A percentile compares a stretch with the other conserved stretches of the same genome.
Evolutionary conservation across 2,329 filamentous ascomycete genomes (phyloP).

Genomic region (Pezicula radicicola): DNA sequence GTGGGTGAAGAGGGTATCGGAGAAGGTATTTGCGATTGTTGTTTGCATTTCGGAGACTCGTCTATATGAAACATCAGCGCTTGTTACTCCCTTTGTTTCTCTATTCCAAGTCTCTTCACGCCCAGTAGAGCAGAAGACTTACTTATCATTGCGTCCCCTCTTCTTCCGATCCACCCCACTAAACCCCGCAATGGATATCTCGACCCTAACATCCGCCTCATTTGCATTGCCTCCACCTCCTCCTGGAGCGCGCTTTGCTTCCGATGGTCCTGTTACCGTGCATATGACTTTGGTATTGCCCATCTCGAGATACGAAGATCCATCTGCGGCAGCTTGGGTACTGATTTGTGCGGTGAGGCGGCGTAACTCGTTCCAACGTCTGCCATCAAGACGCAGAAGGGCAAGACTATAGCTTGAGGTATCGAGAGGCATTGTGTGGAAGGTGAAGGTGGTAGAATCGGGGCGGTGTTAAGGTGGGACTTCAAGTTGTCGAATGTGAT

Average conservation of each 20-base stretch:
- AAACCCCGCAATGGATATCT: conserved; percentile 84
- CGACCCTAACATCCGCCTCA: conserved; percentile 71
- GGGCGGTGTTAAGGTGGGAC: background rate
- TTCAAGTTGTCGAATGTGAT: background rate
- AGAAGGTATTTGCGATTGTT: conserved; percentile 74
- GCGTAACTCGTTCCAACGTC: conserved; percentile 96
- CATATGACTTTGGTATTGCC: conserved; percentile 97
- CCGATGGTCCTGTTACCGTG: conserved; percentile 81
- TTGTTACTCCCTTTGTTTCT: background rate
- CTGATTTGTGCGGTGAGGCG: conserved; percentile 85
- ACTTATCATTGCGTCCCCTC: conserved; percentile 76
- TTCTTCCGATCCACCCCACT: conserved; percentile 82
- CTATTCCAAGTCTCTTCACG: background rate
- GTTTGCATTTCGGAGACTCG: conserved; percentile 78
- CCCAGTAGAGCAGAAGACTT: conserved; percentile 27
- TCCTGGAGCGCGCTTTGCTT: conserved; percentile 53
- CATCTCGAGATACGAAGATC: conserved; percentile 92
- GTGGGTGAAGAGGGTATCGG: conserved; percentile 76
- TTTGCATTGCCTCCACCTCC: conserved; percentile 34
- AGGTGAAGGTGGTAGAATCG: background rate
- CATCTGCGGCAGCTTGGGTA: conserved; percentile 89
- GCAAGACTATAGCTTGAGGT: conserved; percentile 88
- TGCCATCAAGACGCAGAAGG: conserved; percentile 76
- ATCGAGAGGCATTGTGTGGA: conserved; percentile 79
- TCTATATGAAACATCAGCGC: conserved; percentile 40